Evolutionary conservation across 306 rosid species (phyloP).

Genomic region (Castanea crenata): DNA sequence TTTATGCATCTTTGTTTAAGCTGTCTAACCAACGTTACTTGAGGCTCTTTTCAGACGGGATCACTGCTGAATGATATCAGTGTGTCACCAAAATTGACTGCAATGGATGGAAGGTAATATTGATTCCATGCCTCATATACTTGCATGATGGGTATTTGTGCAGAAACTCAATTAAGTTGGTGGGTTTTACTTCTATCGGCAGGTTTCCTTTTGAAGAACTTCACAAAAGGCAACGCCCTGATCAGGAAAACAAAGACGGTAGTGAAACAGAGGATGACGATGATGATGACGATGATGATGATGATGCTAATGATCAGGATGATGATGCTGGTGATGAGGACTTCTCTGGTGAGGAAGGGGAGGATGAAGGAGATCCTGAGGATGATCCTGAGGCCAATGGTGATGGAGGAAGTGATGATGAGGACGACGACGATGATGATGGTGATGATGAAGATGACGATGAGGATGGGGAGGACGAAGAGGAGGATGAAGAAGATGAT

Average conservation of each 20-base stretch:
- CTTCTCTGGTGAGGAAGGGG: slow-evolving; percentile 63
- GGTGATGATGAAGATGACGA: slow-evolving; percentile 20
- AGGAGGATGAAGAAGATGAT: slow-evolving; percentile 38
- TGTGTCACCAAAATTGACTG: slow-evolving; percentile 30
- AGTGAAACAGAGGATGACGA: slow-evolving; percentile 81
- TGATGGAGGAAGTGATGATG: slow-evolving; percentile 46
- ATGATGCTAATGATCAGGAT: slow-evolving; percentile 34
- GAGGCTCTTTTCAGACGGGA: slow-evolving; percentile 36
- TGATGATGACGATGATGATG: slow-evolving; percentile 42
- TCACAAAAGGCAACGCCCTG: slow-evolving; percentile 21
- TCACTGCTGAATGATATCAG: slow-evolving; percentile 35
- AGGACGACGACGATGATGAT: slow-evolving; percentile 8
- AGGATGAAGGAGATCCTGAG: slow-evolving; percentile 61
- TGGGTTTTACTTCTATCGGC: slow-evolving; percentile 17
- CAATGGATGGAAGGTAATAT: slow-evolving; percentile 53
- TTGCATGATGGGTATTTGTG: neutral
- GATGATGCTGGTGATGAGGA: slow-evolving; percentile 63
- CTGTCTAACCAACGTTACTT: slow-evolving; percentile 10
- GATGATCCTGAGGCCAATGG: slow-evolving; percentile 64
- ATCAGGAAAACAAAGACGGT: slow-evolving; percentile 60
- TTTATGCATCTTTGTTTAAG: neutral
- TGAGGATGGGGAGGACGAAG: slow-evolving; percentile 8
- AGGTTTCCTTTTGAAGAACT: slow-evolving; percentile 72
- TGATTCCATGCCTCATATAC: neutral
- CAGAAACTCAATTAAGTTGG: slow-evolving; percentile 1